A percentile compares a stretch with the other conserved stretches of the same genome.
Conservation (phyloP, 2,329 filamentous ascomycete species). For the Blastomyces percursus region DNA sequence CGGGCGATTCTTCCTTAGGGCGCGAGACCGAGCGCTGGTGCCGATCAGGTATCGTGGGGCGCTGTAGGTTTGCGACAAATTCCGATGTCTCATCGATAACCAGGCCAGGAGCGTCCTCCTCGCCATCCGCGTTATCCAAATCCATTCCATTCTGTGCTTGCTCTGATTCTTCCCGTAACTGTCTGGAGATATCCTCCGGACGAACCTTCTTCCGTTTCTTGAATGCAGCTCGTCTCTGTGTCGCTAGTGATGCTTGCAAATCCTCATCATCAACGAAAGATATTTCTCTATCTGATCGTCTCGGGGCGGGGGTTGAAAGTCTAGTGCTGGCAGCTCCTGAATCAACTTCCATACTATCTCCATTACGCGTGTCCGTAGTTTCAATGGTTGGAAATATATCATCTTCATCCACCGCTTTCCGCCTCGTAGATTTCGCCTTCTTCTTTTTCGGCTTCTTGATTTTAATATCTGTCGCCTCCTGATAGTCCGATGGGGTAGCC, state of each 20-base stretch:
- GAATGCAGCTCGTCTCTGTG: constrained; percentile 70
- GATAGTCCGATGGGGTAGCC: constrained; percentile 69
- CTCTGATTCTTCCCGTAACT: constrained; percentile 54
- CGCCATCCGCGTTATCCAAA: constrained; percentile 45
- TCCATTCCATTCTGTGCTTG: constrained; percentile 43
- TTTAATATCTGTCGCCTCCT: constrained; percentile 77
- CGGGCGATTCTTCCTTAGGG: constrained; percentile 25
- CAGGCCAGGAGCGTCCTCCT: constrained; percentile 52
- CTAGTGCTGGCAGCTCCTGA: constrained; percentile 33
- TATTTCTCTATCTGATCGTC: constrained; percentile 53
- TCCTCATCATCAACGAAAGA: constrained; percentile 85
- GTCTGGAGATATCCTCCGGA: constrained; percentile 76
- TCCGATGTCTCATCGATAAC: constrained; percentile 95
- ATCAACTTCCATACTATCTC: constrained; percentile 67
- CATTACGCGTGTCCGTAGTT: constrained; percentile 26
- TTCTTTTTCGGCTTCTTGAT: constrained; percentile 86
- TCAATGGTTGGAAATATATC: constrained; percentile 40
- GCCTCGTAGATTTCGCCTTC: constrained; percentile 64
- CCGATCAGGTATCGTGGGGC: constrained; percentile 48
- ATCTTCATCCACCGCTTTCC: constrained; percentile 54
- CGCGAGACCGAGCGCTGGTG: constrained; percentile 30
- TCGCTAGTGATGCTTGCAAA: constrained; percentile 71
- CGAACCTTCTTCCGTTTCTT: constrained; percentile 85
- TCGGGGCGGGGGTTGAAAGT: constrained; percentile 34
- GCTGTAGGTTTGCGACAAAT: constrained; percentile 78